Evolutionary conservation across 2,329 filamentous ascomycete genomes (phyloP).

Genomic region (Tricladium varicosporioides): DNA sequence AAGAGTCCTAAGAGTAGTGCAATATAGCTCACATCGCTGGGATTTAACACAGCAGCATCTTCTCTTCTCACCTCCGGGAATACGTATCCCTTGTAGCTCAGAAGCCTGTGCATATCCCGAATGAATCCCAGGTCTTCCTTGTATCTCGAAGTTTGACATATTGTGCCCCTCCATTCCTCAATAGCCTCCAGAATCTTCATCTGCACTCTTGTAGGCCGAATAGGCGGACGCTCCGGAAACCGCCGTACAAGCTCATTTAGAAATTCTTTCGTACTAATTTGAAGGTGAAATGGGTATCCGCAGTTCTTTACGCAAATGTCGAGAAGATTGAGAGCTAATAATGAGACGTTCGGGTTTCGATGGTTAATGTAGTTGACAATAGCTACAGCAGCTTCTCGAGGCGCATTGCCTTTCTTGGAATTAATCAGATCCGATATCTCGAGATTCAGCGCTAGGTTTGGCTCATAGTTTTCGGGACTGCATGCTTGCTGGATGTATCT

Average conservation of each 20-base stretch:
- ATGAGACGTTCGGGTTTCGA: conserved; percentile 90
- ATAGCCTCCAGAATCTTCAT: conserved; percentile 91
- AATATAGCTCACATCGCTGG: conserved; percentile 77
- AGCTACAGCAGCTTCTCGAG: conserved; percentile 88
- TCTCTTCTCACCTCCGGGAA: conserved; percentile 91
- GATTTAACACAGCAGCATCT: conserved; percentile 94
- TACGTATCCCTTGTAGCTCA: conserved; percentile 95
- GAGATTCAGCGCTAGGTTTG: conserved; percentile 92
- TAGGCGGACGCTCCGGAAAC: conserved; percentile 89
- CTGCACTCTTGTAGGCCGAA: conserved; percentile 84
- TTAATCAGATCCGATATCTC: conserved; percentile 97
- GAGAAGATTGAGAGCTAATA: conserved; percentile 86
- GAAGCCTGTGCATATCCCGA: conserved; percentile 91
- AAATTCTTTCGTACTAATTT: conserved; percentile 98
- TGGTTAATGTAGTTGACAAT: conserved; percentile 96
- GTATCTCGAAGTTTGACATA: conserved; percentile 97
- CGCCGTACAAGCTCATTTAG: conserved; percentile 95
- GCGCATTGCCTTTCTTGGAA: conserved; percentile 92
- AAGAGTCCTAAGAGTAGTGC: background rate
- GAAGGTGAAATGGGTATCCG: conserved; percentile 96
- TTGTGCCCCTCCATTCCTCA: conserved; percentile 97
- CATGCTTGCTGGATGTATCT: conserved; percentile 96
- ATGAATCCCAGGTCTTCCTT: conserved; percentile 97
- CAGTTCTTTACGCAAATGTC: conserved; percentile 99
- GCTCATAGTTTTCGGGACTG: conserved; percentile 96